Base-by-base conservation (phyloP, 495 filamentous ascomycete genomes). In the Aspergillus nanangensis region DNA sequence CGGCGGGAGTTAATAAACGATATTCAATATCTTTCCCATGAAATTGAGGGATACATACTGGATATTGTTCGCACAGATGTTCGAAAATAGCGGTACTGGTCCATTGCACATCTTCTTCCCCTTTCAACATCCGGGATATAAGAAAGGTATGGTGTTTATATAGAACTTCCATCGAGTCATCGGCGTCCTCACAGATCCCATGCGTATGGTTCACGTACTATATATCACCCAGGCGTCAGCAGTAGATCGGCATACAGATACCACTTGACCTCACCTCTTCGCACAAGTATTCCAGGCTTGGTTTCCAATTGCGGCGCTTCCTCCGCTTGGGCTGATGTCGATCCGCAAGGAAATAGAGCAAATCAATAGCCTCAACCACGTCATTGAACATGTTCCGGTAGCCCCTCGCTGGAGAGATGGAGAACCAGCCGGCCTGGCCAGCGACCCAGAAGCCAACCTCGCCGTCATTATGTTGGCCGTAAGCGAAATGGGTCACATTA, bases 401-500 rank as follows among this genome's bases (percentile, higher is more conserved):
- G 2, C 67, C 60, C 36, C 70, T 67, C 38, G 81, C 72, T 1
- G 88, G 83, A 18, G 69, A 63, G 20, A 93, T 78, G 58, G 83
- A 77, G 63, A 81, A 92, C 87, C 87, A 92, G 44, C 87, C 88
- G n/a, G 84, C 79, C 47, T 72, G 64, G 38, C 88, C 88, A 25
- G 80, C 78, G 23, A 86, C 85, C 88, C 88, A 95, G 38, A 91
- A 63, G 25, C 77, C 74, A 27, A 82, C 70, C 17, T 72, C 74
- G 5, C 78, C 74, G 52, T 82, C 75, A 9, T 73, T 72, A 38
- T 75, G 78, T 38, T 84, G 76, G 15, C 84, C 86, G 56, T 88
- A 86, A 0, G 88, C 82, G 64, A 82, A 94, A 8, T 75, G 68
- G 8, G 70, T 71, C 0, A 87, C 81, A 37, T 77, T 69, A 27